phyloP scores from a whole-genome alignment of 2,329 filamentous ascomycete genomes.

The Neofusicoccum kwambonambiense region DNA sequence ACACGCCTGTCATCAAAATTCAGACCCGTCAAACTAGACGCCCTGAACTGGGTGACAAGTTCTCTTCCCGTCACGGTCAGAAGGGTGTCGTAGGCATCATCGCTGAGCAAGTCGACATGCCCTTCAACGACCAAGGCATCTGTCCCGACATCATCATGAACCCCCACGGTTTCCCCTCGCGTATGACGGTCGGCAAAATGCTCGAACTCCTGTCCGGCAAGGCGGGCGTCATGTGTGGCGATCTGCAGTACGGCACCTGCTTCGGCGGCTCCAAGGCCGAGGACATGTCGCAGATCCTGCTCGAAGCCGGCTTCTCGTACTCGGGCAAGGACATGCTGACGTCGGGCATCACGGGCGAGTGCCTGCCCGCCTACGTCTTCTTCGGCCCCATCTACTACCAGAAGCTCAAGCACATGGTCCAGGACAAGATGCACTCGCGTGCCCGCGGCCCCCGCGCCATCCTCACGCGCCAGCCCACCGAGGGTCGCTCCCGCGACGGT shows the following conservation, averaged over 20 bases:
- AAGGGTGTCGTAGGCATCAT: constrained; percentile 98
- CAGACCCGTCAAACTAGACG: constrained; percentile 94
- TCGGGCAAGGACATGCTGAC: constrained; percentile 97
- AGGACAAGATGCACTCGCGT: constrained; percentile 98
- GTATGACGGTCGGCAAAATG: constrained; percentile 99
- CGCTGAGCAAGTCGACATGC: constrained; percentile 94
- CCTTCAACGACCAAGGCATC: constrained; percentile 86
- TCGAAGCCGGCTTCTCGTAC: constrained; percentile 90
- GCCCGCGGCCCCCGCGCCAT: constrained; percentile 87
- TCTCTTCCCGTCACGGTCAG: constrained; percentile 96
- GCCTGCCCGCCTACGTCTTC: constrained; percentile 93
- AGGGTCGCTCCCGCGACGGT: constrained; percentile 89
- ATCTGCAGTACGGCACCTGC: constrained; percentile 83
- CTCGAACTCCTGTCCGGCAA: constrained; percentile 94
- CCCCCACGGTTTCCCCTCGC: constrained; percentile 97
- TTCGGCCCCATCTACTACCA: constrained; percentile 99
- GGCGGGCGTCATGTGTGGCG: constrained; percentile 81
- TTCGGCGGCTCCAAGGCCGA: constrained; percentile 84
- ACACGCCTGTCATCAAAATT: constrained; percentile 85
- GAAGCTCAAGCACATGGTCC: constrained; percentile 99
- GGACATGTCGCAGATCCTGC: constrained; percentile 81
- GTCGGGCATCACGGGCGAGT: constrained; percentile 90
- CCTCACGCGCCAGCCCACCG: constrained; percentile 90
- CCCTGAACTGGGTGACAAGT: constrained; percentile 96
- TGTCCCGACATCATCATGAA: constrained; percentile 99